Conservation (phyloP, 2,329 filamentous ascomycete genomes). For the Pseudogymnoascus sp. region DNA sequence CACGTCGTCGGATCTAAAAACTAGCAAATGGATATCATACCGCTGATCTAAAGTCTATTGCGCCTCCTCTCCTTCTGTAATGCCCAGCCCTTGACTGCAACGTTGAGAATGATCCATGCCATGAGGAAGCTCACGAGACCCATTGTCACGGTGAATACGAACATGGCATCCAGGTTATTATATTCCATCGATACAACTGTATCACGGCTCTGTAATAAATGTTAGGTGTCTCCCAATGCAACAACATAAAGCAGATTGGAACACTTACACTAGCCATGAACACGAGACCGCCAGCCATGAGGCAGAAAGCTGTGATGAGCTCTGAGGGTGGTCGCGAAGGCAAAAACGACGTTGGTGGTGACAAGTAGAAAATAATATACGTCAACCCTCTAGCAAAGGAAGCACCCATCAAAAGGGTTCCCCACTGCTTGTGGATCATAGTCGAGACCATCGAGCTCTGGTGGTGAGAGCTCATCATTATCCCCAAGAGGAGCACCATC, state of each 20-base stretch:
- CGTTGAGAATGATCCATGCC: slow-evolving; percentile 69
- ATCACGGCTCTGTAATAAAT: slow-evolving; percentile 54
- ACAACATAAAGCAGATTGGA: neutral
- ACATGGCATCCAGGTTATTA: slow-evolving; percentile 79
- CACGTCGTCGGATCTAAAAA: neutral
- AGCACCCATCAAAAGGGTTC: slow-evolving; percentile 71
- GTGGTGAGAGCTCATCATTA: slow-evolving; percentile 94
- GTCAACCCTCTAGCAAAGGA: slow-evolving; percentile 70
- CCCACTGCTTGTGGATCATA: slow-evolving; percentile 94
- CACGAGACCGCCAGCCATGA: slow-evolving; percentile 78
- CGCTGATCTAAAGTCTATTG: neutral
- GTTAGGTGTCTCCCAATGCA: slow-evolving; percentile 17
- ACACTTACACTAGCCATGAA: slow-evolving; percentile 80
- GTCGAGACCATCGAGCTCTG: slow-evolving; percentile 65
- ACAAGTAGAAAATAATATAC: slow-evolving; percentile 71
- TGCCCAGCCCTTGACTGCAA: slow-evolving; percentile 86
- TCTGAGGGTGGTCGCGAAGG: slow-evolving; percentile 84
- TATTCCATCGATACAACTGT: slow-evolving; percentile 68
- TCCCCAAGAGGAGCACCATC: slow-evolving; percentile 75
- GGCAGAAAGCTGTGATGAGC: slow-evolving; percentile 75
- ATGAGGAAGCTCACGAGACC: slow-evolving; percentile 75
- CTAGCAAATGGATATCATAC: neutral
- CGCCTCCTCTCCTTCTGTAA: slow-evolving; percentile 33
- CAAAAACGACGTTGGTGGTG: slow-evolving; percentile 69
- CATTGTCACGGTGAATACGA: slow-evolving; percentile 82